Conservation (phyloP, 495 filamentous ascomycete genomes). For the Neurospora sp. region DNA sequence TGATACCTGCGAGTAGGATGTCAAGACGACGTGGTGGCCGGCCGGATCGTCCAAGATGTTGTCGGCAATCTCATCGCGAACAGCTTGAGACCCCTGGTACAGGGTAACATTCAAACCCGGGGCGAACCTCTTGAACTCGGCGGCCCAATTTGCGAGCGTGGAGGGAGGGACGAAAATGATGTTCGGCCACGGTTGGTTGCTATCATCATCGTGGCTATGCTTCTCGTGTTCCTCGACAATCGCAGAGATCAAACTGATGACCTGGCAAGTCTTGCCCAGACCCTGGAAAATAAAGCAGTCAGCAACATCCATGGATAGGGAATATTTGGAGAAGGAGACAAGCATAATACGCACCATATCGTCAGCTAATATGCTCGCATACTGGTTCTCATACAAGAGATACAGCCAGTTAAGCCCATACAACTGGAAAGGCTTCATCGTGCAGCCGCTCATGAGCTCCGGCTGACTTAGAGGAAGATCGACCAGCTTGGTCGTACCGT, state of each 20-base stretch:
- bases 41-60: constrained; percentile 51
- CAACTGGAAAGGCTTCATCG: constrained; percentile 85
- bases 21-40: constrained; percentile 74
- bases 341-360: constrained; percentile 51
- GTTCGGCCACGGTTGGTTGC: constrained; percentile 60
- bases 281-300: constrained; percentile 28
- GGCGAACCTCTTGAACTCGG: constrained; percentile 83
- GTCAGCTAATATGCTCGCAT: constrained; percentile 87
- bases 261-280: constrained; percentile 92
- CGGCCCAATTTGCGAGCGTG: constrained; percentile 89
- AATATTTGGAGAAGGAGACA: neutral
- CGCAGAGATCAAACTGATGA: constrained; percentile 84
- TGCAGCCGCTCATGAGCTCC: constrained; percentile 54
- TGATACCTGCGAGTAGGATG: constrained; percentile 58
- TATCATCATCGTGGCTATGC: constrained; percentile 2
- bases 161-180: constrained; percentile 85
- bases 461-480: constrained; percentile 47
- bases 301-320: neutral
- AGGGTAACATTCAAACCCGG: constrained; percentile 62
- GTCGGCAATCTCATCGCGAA: constrained; percentile 55
- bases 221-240: constrained; percentile 47
- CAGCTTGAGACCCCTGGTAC: constrained; percentile 64
- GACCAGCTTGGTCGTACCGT: constrained; percentile 11
- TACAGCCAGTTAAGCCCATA: constrained; percentile 92
- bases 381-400: constrained; percentile 61